Percentiles rank a stretch among this genome's conserved stretches.
Evolutionary conservation across 768 basidiomycete species (phyloP).

Genomic region (Fomitopsis serialis): DNA sequence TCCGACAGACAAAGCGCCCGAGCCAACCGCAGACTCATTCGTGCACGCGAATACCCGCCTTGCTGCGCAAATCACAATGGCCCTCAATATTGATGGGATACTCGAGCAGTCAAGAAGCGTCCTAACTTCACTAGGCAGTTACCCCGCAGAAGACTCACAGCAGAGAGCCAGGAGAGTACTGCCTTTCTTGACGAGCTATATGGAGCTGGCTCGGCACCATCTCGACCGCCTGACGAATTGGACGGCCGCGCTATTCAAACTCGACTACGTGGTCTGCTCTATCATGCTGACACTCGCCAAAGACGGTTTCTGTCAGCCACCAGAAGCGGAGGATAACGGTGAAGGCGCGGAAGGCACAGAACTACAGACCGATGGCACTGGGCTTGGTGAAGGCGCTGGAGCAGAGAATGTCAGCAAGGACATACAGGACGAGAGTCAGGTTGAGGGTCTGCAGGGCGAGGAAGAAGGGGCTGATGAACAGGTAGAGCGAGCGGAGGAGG

Average conservation of each 20-base stretch:
- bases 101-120: slow-evolving; percentile 33
- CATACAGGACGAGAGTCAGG: slow-evolving; percentile 93
- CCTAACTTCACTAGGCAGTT: slow-evolving; percentile 33
- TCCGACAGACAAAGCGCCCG: not conserved
- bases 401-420: slow-evolving; percentile 87
- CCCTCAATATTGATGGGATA: slow-evolving; percentile 44
- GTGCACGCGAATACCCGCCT: slow-evolving; percentile 42
- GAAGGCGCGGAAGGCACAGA: slow-evolving; percentile 42
- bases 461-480: slow-evolving; percentile 41
- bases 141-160: slow-evolving; percentile 27
- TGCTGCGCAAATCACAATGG: slow-evolving; percentile 40
- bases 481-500: slow-evolving; percentile 46
- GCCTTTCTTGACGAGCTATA: slow-evolving; percentile 73
- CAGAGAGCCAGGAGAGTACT: slow-evolving; percentile 40
- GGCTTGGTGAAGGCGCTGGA: slow-evolving; percentile 85
- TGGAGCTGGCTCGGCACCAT: slow-evolving; percentile 49
- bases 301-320: slow-evolving; percentile 92
- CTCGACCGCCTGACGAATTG: slow-evolving; percentile 55
- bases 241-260: slow-evolving; percentile 79
- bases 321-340: slow-evolving; percentile 56
- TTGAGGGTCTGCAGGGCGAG: slow-evolving; percentile 85
- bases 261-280: slow-evolving; percentile 72
- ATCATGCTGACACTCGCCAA: slow-evolving; percentile 68
- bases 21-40: slow-evolving; percentile 36
- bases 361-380: slow-evolving; percentile 66